Percentiles rank a stretch among this genome's conserved stretches.
Conservation (phyloP, 345 rosid species). For the Linum lewisii region DNA sequence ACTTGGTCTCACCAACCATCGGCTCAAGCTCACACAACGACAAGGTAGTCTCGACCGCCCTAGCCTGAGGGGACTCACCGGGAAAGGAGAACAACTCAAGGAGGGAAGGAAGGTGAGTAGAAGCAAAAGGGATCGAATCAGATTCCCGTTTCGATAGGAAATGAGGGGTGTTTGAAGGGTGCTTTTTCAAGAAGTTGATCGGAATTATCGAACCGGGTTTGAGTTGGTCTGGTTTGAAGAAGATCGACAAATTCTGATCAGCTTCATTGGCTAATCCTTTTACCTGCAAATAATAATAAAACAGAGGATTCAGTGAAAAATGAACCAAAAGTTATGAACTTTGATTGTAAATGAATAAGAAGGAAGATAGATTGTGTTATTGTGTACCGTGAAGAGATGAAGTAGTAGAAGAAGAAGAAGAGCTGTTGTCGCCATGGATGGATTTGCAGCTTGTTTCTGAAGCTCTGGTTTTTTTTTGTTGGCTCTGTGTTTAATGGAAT, state of each 20-base stretch:
- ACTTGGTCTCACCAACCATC: conserved; percentile 18
- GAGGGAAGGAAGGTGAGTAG: conserved; percentile 5
- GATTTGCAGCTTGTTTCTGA: not conserved
- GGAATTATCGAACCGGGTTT: not conserved
- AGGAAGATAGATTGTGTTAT: not conserved
- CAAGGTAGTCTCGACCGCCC: conserved; percentile 14
- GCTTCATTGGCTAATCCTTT: too few species aligned
- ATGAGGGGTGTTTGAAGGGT: not conserved
- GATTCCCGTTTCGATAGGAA: conserved; percentile 12
- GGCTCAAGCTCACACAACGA: conserved; percentile 12
- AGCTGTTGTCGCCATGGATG: not conserved
- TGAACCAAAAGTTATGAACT: too few species aligned
- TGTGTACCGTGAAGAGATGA: not conserved
- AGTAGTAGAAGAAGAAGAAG: not conserved
- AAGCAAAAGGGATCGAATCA: conserved; percentile 18
- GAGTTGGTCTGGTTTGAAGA: not conserved
- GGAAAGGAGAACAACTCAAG: conserved; percentile 19
- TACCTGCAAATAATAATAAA: too few species aligned
- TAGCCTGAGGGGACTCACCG: conserved; percentile 12
- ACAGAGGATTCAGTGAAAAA: too few species aligned
- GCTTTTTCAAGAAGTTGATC: not conserved
- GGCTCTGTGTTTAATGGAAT: not conserved
- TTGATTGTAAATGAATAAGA: too few species aligned
- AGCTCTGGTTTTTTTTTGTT: not conserved
- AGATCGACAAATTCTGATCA: not conserved